These are phyloP conservation scores for Sinapis alba DNA, from an alignment of 441 rosid genomes.

Conservation along the genomic window DNA sequence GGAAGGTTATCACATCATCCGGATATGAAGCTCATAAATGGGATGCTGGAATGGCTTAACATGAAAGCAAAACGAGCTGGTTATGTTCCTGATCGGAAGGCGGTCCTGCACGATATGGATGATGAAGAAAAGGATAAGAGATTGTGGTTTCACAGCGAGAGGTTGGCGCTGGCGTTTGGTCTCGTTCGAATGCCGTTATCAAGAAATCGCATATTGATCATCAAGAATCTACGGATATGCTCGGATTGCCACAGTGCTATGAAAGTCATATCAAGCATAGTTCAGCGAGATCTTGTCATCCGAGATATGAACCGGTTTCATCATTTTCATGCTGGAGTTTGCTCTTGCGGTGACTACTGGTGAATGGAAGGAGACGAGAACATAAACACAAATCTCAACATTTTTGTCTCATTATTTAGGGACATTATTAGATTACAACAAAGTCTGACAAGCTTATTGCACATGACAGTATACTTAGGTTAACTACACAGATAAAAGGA, in stretches of 20 bases:
- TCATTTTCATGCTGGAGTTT: slow-evolving; percentile 68
- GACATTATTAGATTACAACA: background rate
- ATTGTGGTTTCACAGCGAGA: slow-evolving; percentile 87
- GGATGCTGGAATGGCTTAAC: slow-evolving; percentile 88
- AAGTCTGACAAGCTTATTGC: slow-evolving; percentile 17
- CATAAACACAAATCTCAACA: slow-evolving; percentile 10
- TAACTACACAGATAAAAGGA: slow-evolving; percentile 39
- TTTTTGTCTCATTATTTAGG: slow-evolving; percentile 15
- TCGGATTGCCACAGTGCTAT: slow-evolving; percentile 78
- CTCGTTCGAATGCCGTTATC: slow-evolving; percentile 54
- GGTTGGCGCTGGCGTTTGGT: slow-evolving; percentile 79
- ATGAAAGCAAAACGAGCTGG: slow-evolving; percentile 65
- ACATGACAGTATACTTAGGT: slow-evolving; percentile 14
- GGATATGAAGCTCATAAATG: slow-evolving; percentile 61
- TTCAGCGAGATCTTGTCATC: slow-evolving; percentile 67
- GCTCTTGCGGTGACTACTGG: slow-evolving; percentile 89
- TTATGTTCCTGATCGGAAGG: slow-evolving; percentile 56
- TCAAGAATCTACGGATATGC: slow-evolving; percentile 81
- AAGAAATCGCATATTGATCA: slow-evolving; percentile 59
- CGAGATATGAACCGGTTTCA: slow-evolving; percentile 91
- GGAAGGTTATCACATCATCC: slow-evolving; percentile 64
- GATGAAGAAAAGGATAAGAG: slow-evolving; percentile 62
- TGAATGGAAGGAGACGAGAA: slow-evolving; percentile 38
- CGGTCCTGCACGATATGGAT: slow-evolving; percentile 57
- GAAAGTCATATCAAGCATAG: slow-evolving; percentile 64